Evolutionary conservation across 495 filamentous ascomycete species (phyloP), one percentile per base, ranked within the genome.

Genomic region (Neurospora intermedia): DNA sequence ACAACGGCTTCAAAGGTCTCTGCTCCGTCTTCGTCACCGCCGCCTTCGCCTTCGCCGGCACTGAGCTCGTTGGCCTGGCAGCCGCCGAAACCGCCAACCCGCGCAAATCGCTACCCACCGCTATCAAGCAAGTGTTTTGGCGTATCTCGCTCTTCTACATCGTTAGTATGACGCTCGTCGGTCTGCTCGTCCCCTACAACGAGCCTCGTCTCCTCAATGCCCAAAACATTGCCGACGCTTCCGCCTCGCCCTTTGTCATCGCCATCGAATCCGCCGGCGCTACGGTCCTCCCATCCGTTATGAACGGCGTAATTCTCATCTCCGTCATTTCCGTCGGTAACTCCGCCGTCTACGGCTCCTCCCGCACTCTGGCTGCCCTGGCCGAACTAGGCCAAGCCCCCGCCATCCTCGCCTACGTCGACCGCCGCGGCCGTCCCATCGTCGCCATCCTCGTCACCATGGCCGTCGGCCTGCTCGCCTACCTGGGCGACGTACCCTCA

Each of bases 71-170:
- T 71, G 95, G 94, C 72, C 87, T 97, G 39, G 93, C 94, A 40
- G 93, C 93, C 39, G 94, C 94, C 27, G 94, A 97, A 79, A 95
- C 93, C 0, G 89, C 89, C 5, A 97, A 97, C 79, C 94, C 94
- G 5, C 89, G 93, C 75, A 96, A 95, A 76, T 91, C 91, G 4
- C 87, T 97, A 8, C 94, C 94, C 0, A 92, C 90, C 1, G 94
- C 94, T 59, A 89, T 95, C 78, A 97, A 96, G 82, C 94, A 97
- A 81, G 94, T 97, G 48, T 97, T 97, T 81, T 97, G 94, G 94
- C 91, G 94, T 77, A 97, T 97, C 81, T 89, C 89, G 8, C 85
- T 97, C 74, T 96, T 96, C 81, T 96, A 96, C 82, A 85, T 96
- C 43, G 88, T 94, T 66, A 90, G 90, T 13, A 86, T 96, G 5